Evolutionary conservation across 345 rosid species (phyloP), one percentile per base, ranked within the genome.

Genomic region (Kernera saxatilis): DNA sequence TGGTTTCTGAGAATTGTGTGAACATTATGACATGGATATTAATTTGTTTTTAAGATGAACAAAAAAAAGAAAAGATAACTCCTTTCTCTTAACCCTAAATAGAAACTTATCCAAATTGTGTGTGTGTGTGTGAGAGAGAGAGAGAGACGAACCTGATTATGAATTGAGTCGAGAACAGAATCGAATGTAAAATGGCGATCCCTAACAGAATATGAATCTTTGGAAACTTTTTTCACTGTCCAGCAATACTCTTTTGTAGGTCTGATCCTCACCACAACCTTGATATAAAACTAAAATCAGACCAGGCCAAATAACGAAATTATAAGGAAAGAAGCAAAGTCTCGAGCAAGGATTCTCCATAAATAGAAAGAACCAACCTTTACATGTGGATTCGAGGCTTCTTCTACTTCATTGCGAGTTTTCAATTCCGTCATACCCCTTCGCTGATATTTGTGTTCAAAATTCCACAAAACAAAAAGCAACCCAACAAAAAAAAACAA

Each of bases 231-330:
- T 78, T 66, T 85, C 14, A 84, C 84, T 3, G 80, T 67, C 72
- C 70, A 71, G 41, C 78, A 72, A 21, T 81, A 80, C 46, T 76
- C 85, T 33, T 71, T 84, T 6, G 57, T 75, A 6, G 89, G 92
- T 69, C 83, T 89, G 60, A 94, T 79, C 81, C 99, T 85, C 82
- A 88, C 95, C 50, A 82, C 88, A 74, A 89, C 98, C 97, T 93
- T 72, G 0, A 49, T 4, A 45, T 10, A 65, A 5, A 44, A 29
- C 26, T 5, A 27, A 5, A 46, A 58, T 58, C 32, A 57, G 26
- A 70, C n/a, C 15, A 54, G 2, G 13, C 18, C 18, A 29, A 12
- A 2, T 15, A 35, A 29, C 13, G 18, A 18, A 8, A 71, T 22
- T 49, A 5, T 6, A 3, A 64, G 77, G 26, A 54, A 51, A 19